phyloP scores from a whole-genome alignment of 2,329 filamentous ascomycete species.

The Tolypocladium capitatum region DNA sequence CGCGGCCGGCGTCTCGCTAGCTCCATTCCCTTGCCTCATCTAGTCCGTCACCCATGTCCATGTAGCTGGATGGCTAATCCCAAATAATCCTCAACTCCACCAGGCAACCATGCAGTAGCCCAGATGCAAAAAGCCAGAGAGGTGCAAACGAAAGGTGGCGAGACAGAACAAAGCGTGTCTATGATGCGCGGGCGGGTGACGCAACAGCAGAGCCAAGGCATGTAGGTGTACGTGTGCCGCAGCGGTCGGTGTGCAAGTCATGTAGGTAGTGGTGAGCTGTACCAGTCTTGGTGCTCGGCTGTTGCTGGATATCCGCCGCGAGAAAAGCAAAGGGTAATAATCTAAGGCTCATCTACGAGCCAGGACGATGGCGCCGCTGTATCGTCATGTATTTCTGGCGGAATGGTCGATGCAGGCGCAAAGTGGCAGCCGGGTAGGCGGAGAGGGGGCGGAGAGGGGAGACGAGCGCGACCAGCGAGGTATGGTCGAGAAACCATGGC shows the following conservation, averaged over 20 bases:
- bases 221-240: too few species aligned
- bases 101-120: neutral
- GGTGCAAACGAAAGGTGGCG: neutral
- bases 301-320: neutral
- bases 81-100: neutral
- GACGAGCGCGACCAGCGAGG: neutral
- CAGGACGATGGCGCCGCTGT: neutral
- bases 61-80: neutral
- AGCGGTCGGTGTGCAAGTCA: neutral
- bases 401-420: neutral
- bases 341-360: neutral
- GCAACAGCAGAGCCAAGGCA: neutral
- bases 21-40: neutral
- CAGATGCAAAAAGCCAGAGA: neutral
- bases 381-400: neutral
- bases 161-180: neutral
- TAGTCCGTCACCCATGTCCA: neutral
- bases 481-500: neutral
- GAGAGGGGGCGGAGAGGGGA: too few species aligned
- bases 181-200: neutral
- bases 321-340: neutral
- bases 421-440: neutral
- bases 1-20: neutral
- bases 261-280: neutral
- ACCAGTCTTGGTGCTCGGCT: too few species aligned